A percentile compares a stretch with the other conserved stretches of the same genome.
These are phyloP conservation scores for Botryotinia convoluta DNA, from an alignment of 2,329 filamentous ascomycete genomes.

Conservation along the genomic window DNA sequence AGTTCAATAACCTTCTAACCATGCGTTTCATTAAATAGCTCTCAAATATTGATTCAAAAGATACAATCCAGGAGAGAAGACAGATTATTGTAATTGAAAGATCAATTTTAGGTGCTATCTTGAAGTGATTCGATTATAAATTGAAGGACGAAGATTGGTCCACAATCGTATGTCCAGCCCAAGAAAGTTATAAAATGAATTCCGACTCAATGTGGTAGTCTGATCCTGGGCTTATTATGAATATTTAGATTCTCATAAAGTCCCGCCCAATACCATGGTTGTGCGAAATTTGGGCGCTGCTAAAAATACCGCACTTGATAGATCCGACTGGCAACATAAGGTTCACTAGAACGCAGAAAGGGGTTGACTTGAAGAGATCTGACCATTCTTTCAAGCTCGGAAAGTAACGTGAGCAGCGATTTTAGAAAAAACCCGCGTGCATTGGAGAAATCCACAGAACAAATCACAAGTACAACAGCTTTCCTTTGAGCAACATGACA, in stretches of 20 bases:
- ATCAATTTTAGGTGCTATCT: neutral
- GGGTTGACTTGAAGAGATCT: neutral
- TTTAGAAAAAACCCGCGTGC: neutral
- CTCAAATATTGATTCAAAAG: neutral
- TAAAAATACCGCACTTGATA: neutral
- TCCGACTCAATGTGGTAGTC: neutral
- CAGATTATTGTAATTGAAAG: neutral
- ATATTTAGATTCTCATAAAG: neutral
- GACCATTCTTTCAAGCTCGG: neutral
- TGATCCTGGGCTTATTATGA: neutral
- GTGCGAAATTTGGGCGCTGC: neutral
- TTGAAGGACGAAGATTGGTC: neutral
- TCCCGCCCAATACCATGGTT: neutral
- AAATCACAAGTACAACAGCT: neutral
- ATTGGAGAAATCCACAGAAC: too few relatives aligned
- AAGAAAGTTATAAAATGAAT: neutral
- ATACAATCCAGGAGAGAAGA: neutral
- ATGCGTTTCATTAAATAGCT: neutral
- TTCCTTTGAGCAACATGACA: too few relatives aligned
- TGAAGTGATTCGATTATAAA: neutral
- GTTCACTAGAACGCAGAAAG: neutral
- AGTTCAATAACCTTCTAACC: neutral
- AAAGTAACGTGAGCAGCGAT: neutral
- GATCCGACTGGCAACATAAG: neutral
- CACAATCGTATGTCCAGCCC: neutral